Base-by-base conservation (phyloP, 1,284 basidiomycete genomes). In the Coniophora puteana region DNA sequence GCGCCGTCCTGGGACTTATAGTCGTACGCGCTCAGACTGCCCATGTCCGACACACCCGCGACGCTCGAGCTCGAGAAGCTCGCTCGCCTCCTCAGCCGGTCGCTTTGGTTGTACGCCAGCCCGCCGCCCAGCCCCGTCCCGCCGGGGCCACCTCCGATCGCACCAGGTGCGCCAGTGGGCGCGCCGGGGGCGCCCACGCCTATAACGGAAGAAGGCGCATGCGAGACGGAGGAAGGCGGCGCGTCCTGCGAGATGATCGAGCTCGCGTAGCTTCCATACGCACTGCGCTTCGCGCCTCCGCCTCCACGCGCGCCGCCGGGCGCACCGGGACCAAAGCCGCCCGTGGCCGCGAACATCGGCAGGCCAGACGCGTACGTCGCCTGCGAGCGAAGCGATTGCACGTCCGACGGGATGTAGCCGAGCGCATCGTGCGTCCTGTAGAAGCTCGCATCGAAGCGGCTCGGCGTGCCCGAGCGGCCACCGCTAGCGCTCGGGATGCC, bases 341-440 rank as follows among this genome's bases (percentile, higher is more conserved):
- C 79, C 47, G 74, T 69, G 21, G 80, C 74, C 26, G 79, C 71
- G 58, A 93, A 93, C 67, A 90, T 79, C 2, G 93, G 93, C 38
- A 96, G 69, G 16, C 89, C 89, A 8, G 91, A 93, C 3, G 88
- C 85, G 59, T 93, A 94, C 1, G 91, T 93, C 1, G 93, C 92
- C 64, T 96, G 94, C 5, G 93, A 95, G 42, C 92, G 85, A 26
- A 96, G 76, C 5, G 93, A 95, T 60, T 95, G 93, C 11, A 85
- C 89, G 56, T 98, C 95, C 14, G 91, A 90, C 2, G 94, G 93
- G 48, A 98, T 95, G 62, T 94, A 97, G 7, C 89, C 83, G 45
- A 97, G 75, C 0, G 93, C 81, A 59, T 97, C 94, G 65, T 98
- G 94, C 0, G 91, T 93, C 41, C 93, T 83, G 63, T 94, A 98